These are phyloP conservation scores for Populus alba DNA, from an alignment of 345 rosid species.

Conservation along the genomic window DNA sequence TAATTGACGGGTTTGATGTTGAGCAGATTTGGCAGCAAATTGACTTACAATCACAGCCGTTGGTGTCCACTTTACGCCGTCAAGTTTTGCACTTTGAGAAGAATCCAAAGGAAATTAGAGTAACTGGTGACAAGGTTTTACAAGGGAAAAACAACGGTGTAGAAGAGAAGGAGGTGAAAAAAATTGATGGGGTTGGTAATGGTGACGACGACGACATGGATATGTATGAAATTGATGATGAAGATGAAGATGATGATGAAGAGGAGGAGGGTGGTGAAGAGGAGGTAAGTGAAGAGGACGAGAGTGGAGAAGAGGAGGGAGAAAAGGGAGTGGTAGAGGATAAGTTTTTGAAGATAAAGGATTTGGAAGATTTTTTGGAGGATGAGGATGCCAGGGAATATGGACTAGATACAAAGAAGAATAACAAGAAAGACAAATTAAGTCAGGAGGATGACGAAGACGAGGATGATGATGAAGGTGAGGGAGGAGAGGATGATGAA, in stretches of 20 bases:
- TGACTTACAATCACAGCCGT: constrained; percentile 68
- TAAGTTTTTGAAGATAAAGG: constrained; percentile 71
- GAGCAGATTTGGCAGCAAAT: constrained; percentile 99
- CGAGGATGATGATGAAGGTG: constrained; percentile 24
- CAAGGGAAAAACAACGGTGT: neutral
- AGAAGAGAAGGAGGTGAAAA: neutral
- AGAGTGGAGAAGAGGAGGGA: constrained; percentile 25
- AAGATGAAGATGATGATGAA: constrained; percentile 1
- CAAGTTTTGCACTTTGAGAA: constrained; percentile 55
- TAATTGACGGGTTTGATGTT: constrained; percentile 72
- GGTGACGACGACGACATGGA: constrained; percentile 40
- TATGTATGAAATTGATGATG: constrained; percentile 40
- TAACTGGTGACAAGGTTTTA: neutral
- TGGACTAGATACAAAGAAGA: constrained; percentile 48
- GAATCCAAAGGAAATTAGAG: constrained; percentile 47
- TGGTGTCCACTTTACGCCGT: constrained; percentile 50
- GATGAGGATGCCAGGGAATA: constrained; percentile 78
- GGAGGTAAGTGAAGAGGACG: constrained; percentile 18
- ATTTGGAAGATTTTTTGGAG: constrained; percentile 65
- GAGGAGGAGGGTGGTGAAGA: constrained; percentile 26
- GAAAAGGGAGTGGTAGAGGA: constrained; percentile 63
- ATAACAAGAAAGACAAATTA: constrained; percentile 17
- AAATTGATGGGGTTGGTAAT: constrained; percentile 16
- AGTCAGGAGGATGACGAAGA: constrained; percentile 9
- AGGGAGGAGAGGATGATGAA: constrained; percentile 33